phyloP scores from a whole-genome alignment of 305 asterid genomes.

The Stenogyne calaminthoides region DNA sequence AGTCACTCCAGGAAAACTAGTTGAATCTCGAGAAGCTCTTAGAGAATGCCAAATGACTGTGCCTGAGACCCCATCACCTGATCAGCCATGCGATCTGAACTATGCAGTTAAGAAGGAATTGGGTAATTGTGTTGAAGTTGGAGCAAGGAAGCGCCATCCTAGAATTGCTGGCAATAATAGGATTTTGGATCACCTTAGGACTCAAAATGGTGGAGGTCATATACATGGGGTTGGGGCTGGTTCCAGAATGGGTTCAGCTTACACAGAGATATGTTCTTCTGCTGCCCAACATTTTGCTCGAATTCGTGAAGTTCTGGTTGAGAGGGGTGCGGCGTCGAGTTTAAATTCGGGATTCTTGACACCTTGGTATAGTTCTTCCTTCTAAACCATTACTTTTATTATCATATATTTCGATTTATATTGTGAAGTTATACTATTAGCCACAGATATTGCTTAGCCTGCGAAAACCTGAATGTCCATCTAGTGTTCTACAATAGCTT shows the following conservation, averaged over 20 bases:
- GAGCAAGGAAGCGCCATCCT: constrained; percentile 81
- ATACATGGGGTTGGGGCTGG: constrained; percentile 54
- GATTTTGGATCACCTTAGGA: constrained; percentile 46
- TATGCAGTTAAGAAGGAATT: constrained; percentile 72
- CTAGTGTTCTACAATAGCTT: background rate
- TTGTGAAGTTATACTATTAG: background rate
- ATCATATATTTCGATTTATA: background rate
- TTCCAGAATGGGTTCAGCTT: constrained; percentile 72
- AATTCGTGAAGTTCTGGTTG: constrained; percentile 88
- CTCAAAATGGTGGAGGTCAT: constrained; percentile 57
- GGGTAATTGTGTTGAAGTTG: constrained; percentile 64
- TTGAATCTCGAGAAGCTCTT: constrained; percentile 65
- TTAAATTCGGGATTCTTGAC: constrained; percentile 87
- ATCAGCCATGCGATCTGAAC: constrained; percentile 69
- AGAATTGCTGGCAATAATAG: constrained; percentile 54
- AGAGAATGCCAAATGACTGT: constrained; percentile 86
- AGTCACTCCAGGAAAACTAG: constrained; percentile 75
- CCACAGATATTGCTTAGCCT: background rate
- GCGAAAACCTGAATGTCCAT: constrained; percentile 1
- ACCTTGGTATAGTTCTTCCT: constrained; percentile 65
- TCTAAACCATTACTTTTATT: background rate
- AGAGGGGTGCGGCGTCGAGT: constrained; percentile 82
- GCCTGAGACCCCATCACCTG: constrained; percentile 99
- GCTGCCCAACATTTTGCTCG: constrained; percentile 93
- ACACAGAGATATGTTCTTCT: constrained; percentile 76